Evolutionary conservation across 257 asterid genomes (phyloP).

Genomic region (Osmanthus fragrans): DNA sequence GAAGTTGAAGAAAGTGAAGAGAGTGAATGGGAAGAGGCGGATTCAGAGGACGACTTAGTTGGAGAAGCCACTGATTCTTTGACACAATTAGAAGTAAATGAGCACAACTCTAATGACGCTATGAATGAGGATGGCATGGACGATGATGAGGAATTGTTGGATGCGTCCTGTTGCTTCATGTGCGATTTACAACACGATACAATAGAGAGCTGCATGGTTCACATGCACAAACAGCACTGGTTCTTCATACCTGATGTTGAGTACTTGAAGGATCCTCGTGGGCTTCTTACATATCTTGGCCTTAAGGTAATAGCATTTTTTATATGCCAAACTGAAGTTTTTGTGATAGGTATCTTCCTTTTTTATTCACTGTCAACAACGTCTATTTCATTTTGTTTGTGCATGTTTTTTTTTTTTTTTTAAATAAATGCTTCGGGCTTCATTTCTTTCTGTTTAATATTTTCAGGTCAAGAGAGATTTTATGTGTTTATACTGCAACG

Average conservation of each 20-base stretch:
- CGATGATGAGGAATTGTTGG: constrained; percentile 38
- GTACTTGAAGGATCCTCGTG: constrained; percentile 88
- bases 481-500: constrained; percentile 82
- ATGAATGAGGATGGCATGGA: constrained; percentile 54
- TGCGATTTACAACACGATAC: constrained; percentile 72
- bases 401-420: not conserved
- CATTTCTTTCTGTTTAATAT: not conserved
- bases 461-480: constrained; percentile 77
- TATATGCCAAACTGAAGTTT: not conserved
- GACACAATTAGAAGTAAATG: constrained; percentile 44
- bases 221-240: constrained; percentile 94
- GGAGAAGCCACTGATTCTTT: constrained; percentile 52
- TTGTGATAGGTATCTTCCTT: not conserved
- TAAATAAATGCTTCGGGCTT: not conserved
- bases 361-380: not conserved
- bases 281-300: constrained; percentile 81
- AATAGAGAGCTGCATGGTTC: constrained; percentile 83
- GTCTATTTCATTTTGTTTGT: not conserved
- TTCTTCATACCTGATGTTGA: constrained; percentile 94
- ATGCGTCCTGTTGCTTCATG: constrained; percentile 85
- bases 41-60: constrained; percentile 59
- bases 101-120: constrained; percentile 37
- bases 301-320: constrained; percentile 55
- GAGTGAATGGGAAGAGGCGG: constrained; percentile 87
- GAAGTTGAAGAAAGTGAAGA: constrained; percentile 78